These are phyloP conservation scores for Vickermania spadyakhi DNA, from an alignment of 208 protist species.

Conservation along the genomic window DNA sequence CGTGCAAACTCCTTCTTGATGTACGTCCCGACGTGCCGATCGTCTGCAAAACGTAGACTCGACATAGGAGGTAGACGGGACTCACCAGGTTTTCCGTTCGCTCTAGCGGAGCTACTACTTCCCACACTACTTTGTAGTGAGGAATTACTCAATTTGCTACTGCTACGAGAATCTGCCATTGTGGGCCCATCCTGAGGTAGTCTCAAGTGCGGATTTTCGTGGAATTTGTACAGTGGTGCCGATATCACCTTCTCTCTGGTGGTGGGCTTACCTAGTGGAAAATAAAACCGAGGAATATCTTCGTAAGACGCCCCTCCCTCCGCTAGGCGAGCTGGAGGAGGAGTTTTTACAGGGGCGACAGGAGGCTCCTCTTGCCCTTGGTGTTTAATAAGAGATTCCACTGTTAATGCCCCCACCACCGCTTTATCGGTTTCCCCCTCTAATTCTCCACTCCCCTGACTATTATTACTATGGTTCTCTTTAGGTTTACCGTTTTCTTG, in stretches of 20 bases:
- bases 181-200: slow-evolving; percentile 2
- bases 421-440: too few species aligned
- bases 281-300: slow-evolving; percentile 86
- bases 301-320: slow-evolving; percentile 25
- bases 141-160: too few species aligned
- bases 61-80: slow-evolving; percentile 21
- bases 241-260: slow-evolving; percentile 30
- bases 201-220: slow-evolving; percentile 60
- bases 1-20: slow-evolving; percentile 67
- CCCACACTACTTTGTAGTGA: too few species aligned
- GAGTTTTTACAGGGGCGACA: too few species aligned
- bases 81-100: slow-evolving; percentile 7
- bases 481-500: too few species aligned
- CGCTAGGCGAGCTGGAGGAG: background rate
- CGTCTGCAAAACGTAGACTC: slow-evolving; percentile 42
- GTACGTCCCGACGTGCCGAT: slow-evolving; percentile 39
- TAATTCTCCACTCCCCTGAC: too few species aligned
- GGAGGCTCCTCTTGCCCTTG: too few species aligned
- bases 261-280: slow-evolving; percentile 38
- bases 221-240: slow-evolving; percentile 26
- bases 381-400: too few species aligned
- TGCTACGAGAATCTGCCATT: background rate
- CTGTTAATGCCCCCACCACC: too few species aligned
- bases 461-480: too few species aligned
- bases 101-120: too few species aligned